Conservation (phyloP, 352 stramenopile genomes). For the Achlya hypogyna region DNA sequence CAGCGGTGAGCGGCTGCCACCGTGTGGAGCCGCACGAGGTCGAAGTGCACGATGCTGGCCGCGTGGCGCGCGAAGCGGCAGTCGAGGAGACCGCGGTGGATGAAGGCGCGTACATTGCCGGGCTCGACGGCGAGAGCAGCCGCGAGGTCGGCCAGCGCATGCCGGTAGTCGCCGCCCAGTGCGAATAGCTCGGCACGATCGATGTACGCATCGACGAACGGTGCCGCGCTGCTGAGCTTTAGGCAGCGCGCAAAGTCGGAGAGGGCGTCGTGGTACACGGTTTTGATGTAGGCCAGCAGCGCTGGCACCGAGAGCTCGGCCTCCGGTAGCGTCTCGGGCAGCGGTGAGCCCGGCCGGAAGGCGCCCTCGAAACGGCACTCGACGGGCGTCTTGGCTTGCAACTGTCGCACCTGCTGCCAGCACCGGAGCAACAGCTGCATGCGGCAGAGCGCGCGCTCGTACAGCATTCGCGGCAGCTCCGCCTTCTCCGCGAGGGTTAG, state of each 20-base stretch:
- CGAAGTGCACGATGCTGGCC: conserved; percentile 56
- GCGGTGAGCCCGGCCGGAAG: neutral
- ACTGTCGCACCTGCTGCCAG: conserved; percentile 8
- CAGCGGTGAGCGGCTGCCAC: neutral
- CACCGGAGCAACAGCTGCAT: conserved; percentile 35
- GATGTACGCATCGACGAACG: conserved; percentile 47
- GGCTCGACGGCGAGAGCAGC: conserved; percentile 42
- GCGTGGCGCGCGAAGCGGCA: conserved; percentile 60
- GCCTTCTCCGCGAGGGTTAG: conserved; percentile 49
- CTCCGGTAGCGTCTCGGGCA: conserved; percentile 24
- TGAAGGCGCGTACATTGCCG: conserved; percentile 37
- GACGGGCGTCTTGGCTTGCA: conserved; percentile 9
- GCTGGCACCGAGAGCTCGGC: conserved; percentile 43
- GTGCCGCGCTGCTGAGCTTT: conserved; percentile 33
- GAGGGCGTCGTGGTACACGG: conserved; percentile 36
- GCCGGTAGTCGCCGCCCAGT: conserved; percentile 47
- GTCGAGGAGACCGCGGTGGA: conserved; percentile 67
- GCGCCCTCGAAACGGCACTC: conserved; percentile 35
- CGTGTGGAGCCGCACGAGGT: conserved; percentile 30
- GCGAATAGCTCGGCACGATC: conserved; percentile 60
- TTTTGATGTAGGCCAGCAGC: conserved; percentile 43
- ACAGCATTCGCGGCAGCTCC: conserved; percentile 35
- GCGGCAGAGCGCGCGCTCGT: conserved; percentile 62
- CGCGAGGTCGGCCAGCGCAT: conserved; percentile 51
- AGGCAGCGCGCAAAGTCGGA: conserved; percentile 57